phyloP scores from a whole-genome alignment of 768 basidiomycete genomes.

The Tylopilus intermedius region DNA sequence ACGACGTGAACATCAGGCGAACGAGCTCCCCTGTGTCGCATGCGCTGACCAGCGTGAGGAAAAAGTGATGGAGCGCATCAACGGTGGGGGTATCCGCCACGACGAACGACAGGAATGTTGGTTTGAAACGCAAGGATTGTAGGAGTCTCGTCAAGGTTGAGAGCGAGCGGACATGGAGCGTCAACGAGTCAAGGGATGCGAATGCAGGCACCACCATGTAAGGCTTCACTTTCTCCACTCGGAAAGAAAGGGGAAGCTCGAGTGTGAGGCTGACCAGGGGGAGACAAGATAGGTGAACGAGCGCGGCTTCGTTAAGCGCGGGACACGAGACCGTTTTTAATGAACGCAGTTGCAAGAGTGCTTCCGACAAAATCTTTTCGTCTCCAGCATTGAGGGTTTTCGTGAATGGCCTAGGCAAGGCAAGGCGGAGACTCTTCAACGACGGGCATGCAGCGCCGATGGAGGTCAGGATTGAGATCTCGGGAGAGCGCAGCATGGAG shows the following conservation, averaged over 20 bases:
- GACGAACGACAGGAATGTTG: slow-evolving; percentile 13
- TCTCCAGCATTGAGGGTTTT: slow-evolving; percentile 9
- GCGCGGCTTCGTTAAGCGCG: slow-evolving; percentile 18
- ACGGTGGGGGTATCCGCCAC: slow-evolving; percentile 8
- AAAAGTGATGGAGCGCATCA: slow-evolving; percentile 21
- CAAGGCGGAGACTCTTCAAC: slow-evolving; percentile 13
- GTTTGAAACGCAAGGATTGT: slow-evolving; percentile 16
- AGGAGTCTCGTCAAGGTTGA: slow-evolving; percentile 19
- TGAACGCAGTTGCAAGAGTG: slow-evolving; percentile 15
- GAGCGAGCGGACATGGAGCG: slow-evolving; percentile 8
- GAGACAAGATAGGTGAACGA: slow-evolving; percentile 23
- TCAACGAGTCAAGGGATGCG: slow-evolving; percentile 9
- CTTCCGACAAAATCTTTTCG: slow-evolving; percentile 19
- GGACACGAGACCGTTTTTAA: slow-evolving; percentile 17
- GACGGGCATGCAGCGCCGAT: slow-evolving; percentile 21
- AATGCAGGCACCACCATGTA: slow-evolving; percentile 15
- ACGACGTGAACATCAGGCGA: slow-evolving; percentile 8
- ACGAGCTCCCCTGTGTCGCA: slow-evolving; percentile 9
- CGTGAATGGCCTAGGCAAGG: neutral
- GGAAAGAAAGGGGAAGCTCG: slow-evolving; percentile 12
- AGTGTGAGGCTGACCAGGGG: slow-evolving; percentile 16
- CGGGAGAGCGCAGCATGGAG: slow-evolving; percentile 12
- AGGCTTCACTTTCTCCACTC: slow-evolving; percentile 12
- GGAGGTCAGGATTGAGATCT: neutral
- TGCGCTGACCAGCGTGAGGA: slow-evolving; percentile 13